These are phyloP conservation scores for Dactylellina cionopaga DNA, from an alignment of 2,329 filamentous ascomycete species.

Conservation along the genomic window DNA sequence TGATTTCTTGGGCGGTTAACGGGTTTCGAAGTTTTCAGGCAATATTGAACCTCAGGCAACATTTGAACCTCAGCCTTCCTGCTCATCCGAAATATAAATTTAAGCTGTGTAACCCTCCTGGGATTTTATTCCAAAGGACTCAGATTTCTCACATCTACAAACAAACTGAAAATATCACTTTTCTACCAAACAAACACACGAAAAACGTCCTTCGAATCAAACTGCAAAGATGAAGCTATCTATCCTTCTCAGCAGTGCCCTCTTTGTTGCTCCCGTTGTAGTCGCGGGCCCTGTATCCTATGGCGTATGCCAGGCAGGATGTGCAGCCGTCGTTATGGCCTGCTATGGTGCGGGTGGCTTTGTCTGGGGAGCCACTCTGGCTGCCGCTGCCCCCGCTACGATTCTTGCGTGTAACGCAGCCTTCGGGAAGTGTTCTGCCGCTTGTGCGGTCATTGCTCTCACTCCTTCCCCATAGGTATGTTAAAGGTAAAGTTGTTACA, in stretches of 20 bases:
- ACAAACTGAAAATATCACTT: no score
- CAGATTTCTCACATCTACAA: no score
- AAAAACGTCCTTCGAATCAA: neutral
- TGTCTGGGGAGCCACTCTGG: conserved; percentile 62
- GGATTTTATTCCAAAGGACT: no score
- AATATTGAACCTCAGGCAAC: no score
- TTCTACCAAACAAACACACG: neutral
- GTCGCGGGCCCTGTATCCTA: conserved; percentile 61
- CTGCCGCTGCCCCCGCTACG: conserved; percentile 60
- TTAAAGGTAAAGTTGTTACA: neutral
- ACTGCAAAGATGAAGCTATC: conserved; percentile 5
- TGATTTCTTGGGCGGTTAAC: no score
- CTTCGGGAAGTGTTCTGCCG: conserved; percentile 63
- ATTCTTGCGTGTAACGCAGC: conserved; percentile 64
- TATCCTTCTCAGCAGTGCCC: conserved; percentile 1
- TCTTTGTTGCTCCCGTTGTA: conserved; percentile 27
- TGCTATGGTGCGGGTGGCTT: conserved; percentile 64
- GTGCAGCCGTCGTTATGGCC: conserved; percentile 62
- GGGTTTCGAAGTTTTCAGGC: no score
- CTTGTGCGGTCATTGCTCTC: conserved; percentile 62
- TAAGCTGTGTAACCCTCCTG: no score
- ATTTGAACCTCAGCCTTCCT: no score
- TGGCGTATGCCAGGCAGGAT: conserved; percentile 65
- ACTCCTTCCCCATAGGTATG: conserved; percentile 57
- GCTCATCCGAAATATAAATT: no score